A percentile compares a stretch with the other conserved stretches of the same genome.
Evolutionary conservation across 2,329 filamentous ascomycete genomes (phyloP).

Genomic region (Clonostachys sp.): DNA sequence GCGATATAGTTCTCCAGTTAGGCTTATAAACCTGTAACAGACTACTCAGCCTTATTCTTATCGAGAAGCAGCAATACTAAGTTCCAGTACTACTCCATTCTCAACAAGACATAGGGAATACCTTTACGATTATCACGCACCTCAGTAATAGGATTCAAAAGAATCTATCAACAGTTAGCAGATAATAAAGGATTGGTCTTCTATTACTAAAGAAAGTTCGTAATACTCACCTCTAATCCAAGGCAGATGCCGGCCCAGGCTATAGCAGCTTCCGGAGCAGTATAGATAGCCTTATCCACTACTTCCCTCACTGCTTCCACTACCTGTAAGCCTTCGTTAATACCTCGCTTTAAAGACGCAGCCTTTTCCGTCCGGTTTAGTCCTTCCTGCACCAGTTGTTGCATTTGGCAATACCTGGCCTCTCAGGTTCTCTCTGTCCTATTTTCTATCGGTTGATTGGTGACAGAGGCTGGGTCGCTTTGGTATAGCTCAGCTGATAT

Average conservation of each 20-base stretch:
- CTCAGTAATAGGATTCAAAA: slow-evolving; percentile 18
- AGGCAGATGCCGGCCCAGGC: slow-evolving; percentile 28
- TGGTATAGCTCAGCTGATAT: not conserved
- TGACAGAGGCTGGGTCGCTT: not conserved
- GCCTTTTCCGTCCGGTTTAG: slow-evolving; percentile 14
- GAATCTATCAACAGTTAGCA: slow-evolving; percentile 11
- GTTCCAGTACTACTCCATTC: slow-evolving; percentile 31
- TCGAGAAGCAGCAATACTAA: slow-evolving; percentile 19
- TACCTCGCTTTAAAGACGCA: slow-evolving; percentile 13
- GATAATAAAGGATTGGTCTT: not conserved
- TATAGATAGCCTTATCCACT: slow-evolving; percentile 15
- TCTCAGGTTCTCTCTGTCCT: not conserved
- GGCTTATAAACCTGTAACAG: slow-evolving; percentile 5
- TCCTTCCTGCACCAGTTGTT: slow-evolving; percentile 15
- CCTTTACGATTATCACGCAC: slow-evolving; percentile 20
- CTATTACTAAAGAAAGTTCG: not conserved
- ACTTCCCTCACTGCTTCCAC: slow-evolving; percentile 14
- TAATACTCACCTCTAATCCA: slow-evolving; percentile 18
- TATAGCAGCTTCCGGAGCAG: slow-evolving; percentile 22
- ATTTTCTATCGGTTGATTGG: not conserved
- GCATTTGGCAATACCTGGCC: slow-evolving; percentile 16
- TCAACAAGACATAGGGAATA: slow-evolving; percentile 23
- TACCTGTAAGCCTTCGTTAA: slow-evolving; percentile 12
- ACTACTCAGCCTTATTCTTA: slow-evolving; percentile 5
- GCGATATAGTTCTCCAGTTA: slow-evolving; percentile 19